Percentiles rank a stretch among this genome's conserved stretches.
Conservation (phyloP, 176 grass and related monocot species). For the Juncus inflexus region DNA sequence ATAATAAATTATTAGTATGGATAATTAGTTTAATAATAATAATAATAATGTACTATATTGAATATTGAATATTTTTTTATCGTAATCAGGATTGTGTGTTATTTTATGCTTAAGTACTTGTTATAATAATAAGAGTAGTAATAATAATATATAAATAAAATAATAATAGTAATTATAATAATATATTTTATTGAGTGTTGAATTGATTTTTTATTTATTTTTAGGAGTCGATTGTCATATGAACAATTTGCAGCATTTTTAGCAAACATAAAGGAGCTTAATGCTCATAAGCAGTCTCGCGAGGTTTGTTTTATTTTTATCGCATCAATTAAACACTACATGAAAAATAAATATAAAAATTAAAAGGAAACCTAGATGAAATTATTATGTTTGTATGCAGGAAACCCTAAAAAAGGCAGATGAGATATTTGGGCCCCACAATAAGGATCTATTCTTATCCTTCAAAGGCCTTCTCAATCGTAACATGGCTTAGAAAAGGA, state of each 20-base stretch:
- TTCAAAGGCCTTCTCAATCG: conserved; percentile 75
- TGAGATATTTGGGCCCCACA: conserved; percentile 75
- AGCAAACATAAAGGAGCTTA: conserved; percentile 93
- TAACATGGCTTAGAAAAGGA: conserved; percentile 42
- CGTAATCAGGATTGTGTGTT: too few relatives aligned
- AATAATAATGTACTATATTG: too few relatives aligned
- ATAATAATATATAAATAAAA: too few relatives aligned
- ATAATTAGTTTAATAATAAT: too few relatives aligned
- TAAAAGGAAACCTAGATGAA: too few relatives aligned
- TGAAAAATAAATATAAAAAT: too few relatives aligned
- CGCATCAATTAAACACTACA: too few relatives aligned
- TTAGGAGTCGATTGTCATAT: conserved; percentile 83
- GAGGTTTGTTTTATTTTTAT: conserved; percentile 42
- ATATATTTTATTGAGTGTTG: not conserved
- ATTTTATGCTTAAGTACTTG: too few relatives aligned
- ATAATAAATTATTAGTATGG: too few relatives aligned
- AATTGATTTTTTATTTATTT: not conserved
- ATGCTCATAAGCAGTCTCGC: conserved; percentile 70
- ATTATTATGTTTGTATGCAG: conserved; percentile 25
- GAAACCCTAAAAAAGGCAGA: conserved; percentile 77
- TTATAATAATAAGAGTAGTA: too few relatives aligned
- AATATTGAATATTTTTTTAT: too few relatives aligned
- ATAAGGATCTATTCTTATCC: conserved; percentile 68
- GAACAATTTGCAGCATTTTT: conserved; percentile 93
- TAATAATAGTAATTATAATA: too few relatives aligned